Percentiles rank a stretch among this genome's conserved stretches.
phyloP scores from a whole-genome alignment of 495 filamentous ascomycete genomes.

The Aspergillus asperescens region DNA sequence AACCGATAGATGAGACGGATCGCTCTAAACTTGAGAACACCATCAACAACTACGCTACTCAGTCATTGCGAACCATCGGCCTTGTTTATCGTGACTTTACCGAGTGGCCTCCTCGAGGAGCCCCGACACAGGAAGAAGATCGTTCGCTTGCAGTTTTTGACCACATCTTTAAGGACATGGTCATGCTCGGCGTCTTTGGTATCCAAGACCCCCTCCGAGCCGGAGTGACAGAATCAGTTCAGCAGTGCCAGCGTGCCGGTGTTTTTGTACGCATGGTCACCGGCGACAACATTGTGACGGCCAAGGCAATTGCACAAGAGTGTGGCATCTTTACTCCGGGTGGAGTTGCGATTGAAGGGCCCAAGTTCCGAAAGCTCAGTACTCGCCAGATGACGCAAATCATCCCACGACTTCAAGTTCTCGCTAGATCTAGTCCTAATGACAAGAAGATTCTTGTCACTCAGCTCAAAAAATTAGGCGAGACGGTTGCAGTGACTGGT shows the following conservation, averaged over 20 bases:
- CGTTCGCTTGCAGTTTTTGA: slow-evolving; percentile 69
- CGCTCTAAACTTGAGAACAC: slow-evolving; percentile 54
- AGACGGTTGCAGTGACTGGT: slow-evolving; percentile 90
- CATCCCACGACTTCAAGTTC: slow-evolving; percentile 73
- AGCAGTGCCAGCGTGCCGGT: slow-evolving; percentile 67
- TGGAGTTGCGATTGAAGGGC: slow-evolving; percentile 78
- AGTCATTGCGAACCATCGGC: slow-evolving; percentile 82
- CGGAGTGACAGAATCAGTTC: slow-evolving; percentile 74
- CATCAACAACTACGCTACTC: slow-evolving; percentile 72
- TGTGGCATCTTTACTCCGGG: slow-evolving; percentile 75
- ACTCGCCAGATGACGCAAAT: slow-evolving; percentile 60
- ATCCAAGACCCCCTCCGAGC: slow-evolving; percentile 82
- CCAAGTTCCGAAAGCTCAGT: slow-evolving; percentile 68
- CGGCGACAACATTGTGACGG: slow-evolving; percentile 79
- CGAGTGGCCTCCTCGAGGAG: slow-evolving; percentile 74
- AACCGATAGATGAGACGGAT: slow-evolving; percentile 53
- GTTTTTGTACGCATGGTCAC: slow-evolving; percentile 90
- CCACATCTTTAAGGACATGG: slow-evolving; percentile 72
- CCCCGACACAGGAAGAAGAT: slow-evolving; percentile 62
- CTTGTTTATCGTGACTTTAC: slow-evolving; percentile 85
- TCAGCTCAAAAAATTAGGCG: slow-evolving; percentile 73
- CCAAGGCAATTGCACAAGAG: slow-evolving; percentile 77
- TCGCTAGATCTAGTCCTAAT: slow-evolving; percentile 78
- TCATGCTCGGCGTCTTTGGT: slow-evolving; percentile 71
- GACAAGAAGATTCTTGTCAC: slow-evolving; percentile 80